A percentile compares a stretch with the other conserved stretches of the same genome.
phyloP scores from a whole-genome alignment of 306 rosid genomes.

The Rubus idaeus region DNA sequence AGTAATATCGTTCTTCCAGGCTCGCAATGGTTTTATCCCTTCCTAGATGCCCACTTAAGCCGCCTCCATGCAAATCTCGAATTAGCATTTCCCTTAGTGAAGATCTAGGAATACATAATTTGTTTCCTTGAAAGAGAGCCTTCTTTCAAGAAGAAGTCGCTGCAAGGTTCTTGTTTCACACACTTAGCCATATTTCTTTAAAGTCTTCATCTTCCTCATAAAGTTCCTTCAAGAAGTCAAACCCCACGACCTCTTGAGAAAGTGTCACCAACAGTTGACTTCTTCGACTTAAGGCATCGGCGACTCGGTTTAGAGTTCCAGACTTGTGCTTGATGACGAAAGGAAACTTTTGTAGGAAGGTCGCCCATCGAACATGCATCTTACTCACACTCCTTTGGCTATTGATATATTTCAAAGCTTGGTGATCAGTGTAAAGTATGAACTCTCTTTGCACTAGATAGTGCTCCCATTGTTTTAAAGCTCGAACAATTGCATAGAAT shows the following conservation, averaged over 20 bases:
- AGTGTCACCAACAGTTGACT: not conserved
- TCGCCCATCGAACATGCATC: not conserved
- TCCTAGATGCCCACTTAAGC: not conserved
- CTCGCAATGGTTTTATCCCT: not conserved
- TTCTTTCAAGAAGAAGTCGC: not conserved
- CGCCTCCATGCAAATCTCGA: not conserved
- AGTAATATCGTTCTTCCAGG: not conserved
- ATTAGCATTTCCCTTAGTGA: not conserved
- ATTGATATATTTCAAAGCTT: not conserved
- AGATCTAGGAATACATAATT: not conserved
- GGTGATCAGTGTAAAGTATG: too few species aligned
- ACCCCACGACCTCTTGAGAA: not conserved
- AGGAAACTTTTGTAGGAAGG: not conserved
- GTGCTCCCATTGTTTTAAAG: not conserved
- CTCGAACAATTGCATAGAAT: not conserved
- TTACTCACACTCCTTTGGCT: not conserved
- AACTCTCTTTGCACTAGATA: not conserved
- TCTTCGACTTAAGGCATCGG: not conserved
- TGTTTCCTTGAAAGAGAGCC: not conserved
- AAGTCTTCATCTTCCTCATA: not conserved
- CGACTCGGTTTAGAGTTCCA: not conserved
- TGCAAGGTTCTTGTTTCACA: not conserved
- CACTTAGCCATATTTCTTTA: not conserved
- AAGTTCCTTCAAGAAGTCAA: not conserved
- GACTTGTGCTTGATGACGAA: conserved; percentile 9